These are phyloP conservation scores for Salisapilia sapeloensis DNA, from an alignment of 352 stramenopile genomes.

Conservation along the genomic window DNA sequence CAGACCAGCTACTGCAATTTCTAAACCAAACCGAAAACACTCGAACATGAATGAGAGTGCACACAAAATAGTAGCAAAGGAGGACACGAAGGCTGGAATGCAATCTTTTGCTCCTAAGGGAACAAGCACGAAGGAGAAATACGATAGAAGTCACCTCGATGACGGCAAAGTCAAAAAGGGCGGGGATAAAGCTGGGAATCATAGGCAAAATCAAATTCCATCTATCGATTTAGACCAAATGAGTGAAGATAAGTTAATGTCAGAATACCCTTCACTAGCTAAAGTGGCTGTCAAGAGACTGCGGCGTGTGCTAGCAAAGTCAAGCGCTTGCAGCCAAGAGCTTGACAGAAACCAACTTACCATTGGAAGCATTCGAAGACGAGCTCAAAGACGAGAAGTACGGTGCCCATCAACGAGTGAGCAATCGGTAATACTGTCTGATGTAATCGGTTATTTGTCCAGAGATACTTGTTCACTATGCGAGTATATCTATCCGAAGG, in stretches of 20 bases:
- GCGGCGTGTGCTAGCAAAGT: constrained; percentile 35
- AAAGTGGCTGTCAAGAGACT: constrained; percentile 32
- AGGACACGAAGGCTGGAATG: not conserved
- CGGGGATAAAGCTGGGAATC: constrained; percentile 1
- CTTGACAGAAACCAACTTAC: constrained; percentile 27
- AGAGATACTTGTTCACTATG: constrained; percentile 40
- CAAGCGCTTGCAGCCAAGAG: constrained; percentile 32
- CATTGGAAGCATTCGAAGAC: constrained; percentile 31
- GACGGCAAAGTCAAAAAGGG: constrained; percentile 2
- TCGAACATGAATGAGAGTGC: too few species aligned
- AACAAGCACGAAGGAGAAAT: too few species aligned
- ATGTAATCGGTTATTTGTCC: constrained; percentile 25
- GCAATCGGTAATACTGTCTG: constrained; percentile 25
- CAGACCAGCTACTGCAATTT: too few species aligned
- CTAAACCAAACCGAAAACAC: too few species aligned
- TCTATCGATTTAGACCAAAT: constrained; percentile 30
- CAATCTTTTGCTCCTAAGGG: constrained; percentile 1
- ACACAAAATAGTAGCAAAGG: constrained; percentile 11
- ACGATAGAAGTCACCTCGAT: not conserved
- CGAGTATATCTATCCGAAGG: constrained; percentile 34
- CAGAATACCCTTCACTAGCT: constrained; percentile 30
- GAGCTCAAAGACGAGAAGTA: constrained; percentile 15
- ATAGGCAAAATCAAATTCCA: not conserved
- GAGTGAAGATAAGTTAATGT: constrained; percentile 25
- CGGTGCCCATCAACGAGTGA: constrained; percentile 15